phyloP scores from a whole-genome alignment of 805 yeast genomes.

The Starmerella kuoi region DNA sequence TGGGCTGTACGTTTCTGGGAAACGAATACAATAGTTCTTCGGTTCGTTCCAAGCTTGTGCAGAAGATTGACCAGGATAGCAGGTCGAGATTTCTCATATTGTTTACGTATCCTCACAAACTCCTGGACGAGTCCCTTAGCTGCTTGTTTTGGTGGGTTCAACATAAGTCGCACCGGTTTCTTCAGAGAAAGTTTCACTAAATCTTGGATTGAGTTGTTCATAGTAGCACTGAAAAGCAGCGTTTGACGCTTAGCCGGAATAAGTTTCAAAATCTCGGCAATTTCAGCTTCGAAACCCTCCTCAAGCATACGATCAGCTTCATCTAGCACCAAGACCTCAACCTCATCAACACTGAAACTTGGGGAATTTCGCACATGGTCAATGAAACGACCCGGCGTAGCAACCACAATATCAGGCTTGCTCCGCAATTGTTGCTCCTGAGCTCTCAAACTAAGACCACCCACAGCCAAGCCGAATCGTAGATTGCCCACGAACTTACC shows the following conservation, averaged over 20 bases:
- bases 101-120: constrained; percentile 82
- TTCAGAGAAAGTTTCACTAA: constrained; percentile 77
- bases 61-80: constrained; percentile 66
- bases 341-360: constrained; percentile 76
- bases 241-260: constrained; percentile 91
- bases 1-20: constrained; percentile 88
- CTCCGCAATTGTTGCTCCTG: constrained; percentile 89
- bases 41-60: constrained; percentile 53
- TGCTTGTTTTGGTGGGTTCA: constrained; percentile 90
- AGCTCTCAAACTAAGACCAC: constrained; percentile 89
- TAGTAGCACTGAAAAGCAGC: constrained; percentile 88
- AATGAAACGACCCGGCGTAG: constrained; percentile 97
- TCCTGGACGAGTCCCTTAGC: constrained; percentile 86
- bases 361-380: constrained; percentile 95
- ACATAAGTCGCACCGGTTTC: constrained; percentile 88
- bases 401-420: constrained; percentile 92
- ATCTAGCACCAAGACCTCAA: constrained; percentile 86
- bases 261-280: constrained; percentile 75
- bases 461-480: constrained; percentile 90
- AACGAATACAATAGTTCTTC: constrained; percentile 79
- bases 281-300: constrained; percentile 94
- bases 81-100: constrained; percentile 56
- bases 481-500: constrained; percentile 64
- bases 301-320: constrained; percentile 99
- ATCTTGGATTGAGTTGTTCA: constrained; percentile 86